phyloP scores from a whole-genome alignment of 1,139 yeast genomes.

The Pneumocystis carinii region DNA sequence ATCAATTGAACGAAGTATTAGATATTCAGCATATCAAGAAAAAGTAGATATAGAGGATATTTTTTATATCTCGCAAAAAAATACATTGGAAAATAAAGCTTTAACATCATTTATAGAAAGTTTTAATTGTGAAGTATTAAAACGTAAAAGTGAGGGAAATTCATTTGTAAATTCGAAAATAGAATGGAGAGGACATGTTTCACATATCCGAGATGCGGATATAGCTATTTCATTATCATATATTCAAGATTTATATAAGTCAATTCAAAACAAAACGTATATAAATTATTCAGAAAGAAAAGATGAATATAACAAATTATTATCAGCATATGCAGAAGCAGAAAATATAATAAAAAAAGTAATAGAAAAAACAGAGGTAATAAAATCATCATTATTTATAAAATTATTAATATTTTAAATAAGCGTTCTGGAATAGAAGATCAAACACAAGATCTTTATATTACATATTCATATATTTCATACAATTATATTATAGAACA shows the following conservation, averaged over 20 bases:
- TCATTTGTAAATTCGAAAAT: background rate
- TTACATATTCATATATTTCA: background rate
- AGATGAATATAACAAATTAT: background rate
- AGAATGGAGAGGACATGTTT: background rate
- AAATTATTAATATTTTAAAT: background rate
- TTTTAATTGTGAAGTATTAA: background rate
- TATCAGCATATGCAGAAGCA: background rate
- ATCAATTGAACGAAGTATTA: background rate
- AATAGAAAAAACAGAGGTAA: background rate
- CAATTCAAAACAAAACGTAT: background rate
- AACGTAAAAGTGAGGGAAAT: background rate
- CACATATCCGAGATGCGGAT: background rate
- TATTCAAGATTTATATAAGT: background rate
- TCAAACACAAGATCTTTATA: background rate
- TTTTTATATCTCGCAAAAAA: background rate
- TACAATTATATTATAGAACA: background rate
- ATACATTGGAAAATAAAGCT: background rate
- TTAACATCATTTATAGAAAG: background rate
- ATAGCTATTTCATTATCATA: background rate
- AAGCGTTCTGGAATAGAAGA: background rate
- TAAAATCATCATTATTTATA: background rate
- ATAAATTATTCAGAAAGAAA: background rate
- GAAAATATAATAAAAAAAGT: background rate
- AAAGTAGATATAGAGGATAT: background rate
- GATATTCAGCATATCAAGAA: background rate